These are phyloP conservation scores for Albophoma yamanashiensis DNA, from an alignment of 2,329 filamentous ascomycete genomes.

Conservation along the genomic window DNA sequence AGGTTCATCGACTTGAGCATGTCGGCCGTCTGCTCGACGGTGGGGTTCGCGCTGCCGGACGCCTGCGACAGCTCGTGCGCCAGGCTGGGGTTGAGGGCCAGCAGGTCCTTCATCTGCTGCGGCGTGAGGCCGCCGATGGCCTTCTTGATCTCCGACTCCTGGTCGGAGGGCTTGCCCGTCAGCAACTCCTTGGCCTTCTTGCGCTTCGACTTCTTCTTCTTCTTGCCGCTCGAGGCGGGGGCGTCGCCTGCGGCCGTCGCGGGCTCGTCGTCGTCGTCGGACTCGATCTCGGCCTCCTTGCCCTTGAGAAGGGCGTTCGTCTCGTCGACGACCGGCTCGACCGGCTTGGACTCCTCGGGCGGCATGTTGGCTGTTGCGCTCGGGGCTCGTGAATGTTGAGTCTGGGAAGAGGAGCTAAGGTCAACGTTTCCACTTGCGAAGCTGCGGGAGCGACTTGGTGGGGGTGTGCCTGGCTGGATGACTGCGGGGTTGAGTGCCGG, in stretches of 20 bases:
- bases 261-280: conserved; percentile 35
- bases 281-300: conserved; percentile 34
- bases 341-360: conserved; percentile 52
- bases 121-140: conserved; percentile 42
- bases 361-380: conserved; percentile 25
- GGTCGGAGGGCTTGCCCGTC: conserved; percentile 22
- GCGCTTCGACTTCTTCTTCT: conserved; percentile 57
- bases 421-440: not conserved
- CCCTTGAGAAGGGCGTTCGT: conserved; percentile 33
- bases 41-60: conserved; percentile 23
- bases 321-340: conserved; percentile 41
- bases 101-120: conserved; percentile 53
- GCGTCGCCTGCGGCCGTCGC: conserved; percentile 23
- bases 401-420: not conserved
- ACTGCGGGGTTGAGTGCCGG: not conserved
- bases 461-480: not conserved
- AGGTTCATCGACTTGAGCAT: conserved; percentile 53
- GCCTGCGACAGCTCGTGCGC: conserved; percentile 42
- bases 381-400: not conserved
- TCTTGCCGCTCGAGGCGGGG: conserved; percentile 34
- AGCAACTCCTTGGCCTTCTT: conserved; percentile 45
- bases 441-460: not conserved
- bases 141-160: conserved; percentile 33
- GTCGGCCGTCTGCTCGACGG: conserved; percentile 34
- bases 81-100: conserved; percentile 62